phyloP scores from a whole-genome alignment of 2,329 filamentous ascomycete genomes.

The Beauveria varroae region DNA sequence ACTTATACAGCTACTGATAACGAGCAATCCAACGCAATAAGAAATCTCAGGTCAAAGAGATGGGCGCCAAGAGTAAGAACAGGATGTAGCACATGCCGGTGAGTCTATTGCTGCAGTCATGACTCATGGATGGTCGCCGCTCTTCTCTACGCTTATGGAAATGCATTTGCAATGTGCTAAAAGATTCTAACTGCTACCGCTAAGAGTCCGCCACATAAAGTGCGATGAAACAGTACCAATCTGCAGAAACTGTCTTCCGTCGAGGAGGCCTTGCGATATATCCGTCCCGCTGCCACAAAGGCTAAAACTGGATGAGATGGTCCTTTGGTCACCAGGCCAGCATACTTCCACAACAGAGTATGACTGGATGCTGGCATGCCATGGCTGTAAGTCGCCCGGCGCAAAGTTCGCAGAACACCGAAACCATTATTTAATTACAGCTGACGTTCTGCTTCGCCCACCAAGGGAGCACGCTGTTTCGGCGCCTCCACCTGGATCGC shows the following conservation, averaged over 20 bases:
- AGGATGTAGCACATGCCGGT: background rate
- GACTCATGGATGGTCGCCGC: too few relatives aligned
- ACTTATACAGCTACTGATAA: background rate
- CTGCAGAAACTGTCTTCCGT: background rate
- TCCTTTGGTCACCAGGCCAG: background rate
- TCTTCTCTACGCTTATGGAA: background rate
- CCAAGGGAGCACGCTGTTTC: background rate
- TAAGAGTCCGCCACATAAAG: background rate
- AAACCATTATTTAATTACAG: background rate
- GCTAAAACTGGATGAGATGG: background rate
- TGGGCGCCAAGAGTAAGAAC: background rate
- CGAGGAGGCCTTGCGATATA: background rate
- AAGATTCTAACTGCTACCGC: background rate
- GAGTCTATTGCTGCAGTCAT: background rate
- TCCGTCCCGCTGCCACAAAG: background rate
- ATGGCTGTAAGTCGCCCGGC: background rate
- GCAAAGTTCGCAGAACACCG: background rate
- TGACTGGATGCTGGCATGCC: background rate
- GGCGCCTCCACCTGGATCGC: background rate
- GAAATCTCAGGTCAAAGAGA: background rate
- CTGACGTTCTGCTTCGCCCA: background rate
- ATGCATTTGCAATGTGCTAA: background rate
- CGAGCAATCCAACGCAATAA: background rate
- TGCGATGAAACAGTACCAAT: background rate
- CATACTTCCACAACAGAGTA: background rate